Conservation (phyloP, 495 filamentous ascomycete species). For the Platismatia glauca region DNA sequence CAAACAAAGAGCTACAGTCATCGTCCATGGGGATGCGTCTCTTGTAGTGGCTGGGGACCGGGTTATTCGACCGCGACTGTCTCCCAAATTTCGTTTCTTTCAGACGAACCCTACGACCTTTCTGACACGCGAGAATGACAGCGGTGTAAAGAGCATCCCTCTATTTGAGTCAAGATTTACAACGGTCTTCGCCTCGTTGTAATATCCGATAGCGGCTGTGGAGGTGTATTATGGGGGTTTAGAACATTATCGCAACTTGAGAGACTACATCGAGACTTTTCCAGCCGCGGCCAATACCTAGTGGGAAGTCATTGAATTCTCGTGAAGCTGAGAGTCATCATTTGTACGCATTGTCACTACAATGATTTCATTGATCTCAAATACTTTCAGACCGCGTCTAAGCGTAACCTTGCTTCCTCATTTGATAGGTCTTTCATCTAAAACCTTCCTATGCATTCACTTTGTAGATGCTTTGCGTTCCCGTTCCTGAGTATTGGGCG, state of each 20-base stretch:
- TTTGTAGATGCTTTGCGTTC: conserved; percentile 27
- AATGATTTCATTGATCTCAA: conserved; percentile 34
- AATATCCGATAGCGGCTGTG: conserved; percentile 32
- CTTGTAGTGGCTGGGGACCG: not conserved
- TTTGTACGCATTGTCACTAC: conserved; percentile 37
- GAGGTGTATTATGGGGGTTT: conserved; percentile 19
- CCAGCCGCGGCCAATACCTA: conserved; percentile 29
- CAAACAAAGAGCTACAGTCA: not conserved
- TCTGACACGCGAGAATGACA: conserved; percentile 32
- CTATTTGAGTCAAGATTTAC: conserved; percentile 35
- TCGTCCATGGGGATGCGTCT: not conserved
- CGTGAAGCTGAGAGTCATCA: conserved; percentile 24
- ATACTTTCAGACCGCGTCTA: conserved; percentile 25
- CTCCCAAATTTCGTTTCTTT: conserved; percentile 25
- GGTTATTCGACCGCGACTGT: not conserved
- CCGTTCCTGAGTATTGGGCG: conserved; percentile 33
- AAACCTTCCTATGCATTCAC: conserved; percentile 28
- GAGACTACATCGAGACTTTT: conserved; percentile 31
- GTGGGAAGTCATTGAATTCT: conserved; percentile 28
- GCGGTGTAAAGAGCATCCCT: conserved; percentile 31
- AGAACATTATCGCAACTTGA: conserved; percentile 20
- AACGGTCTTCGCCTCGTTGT: conserved; percentile 26
- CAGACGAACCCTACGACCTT: conserved; percentile 32
- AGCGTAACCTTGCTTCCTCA: conserved; percentile 30
- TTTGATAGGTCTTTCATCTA: conserved; percentile 30